These are phyloP conservation scores for Fusarium virguliforme DNA, from an alignment of 2,329 filamentous ascomycete genomes.

Conservation along the genomic window DNA sequence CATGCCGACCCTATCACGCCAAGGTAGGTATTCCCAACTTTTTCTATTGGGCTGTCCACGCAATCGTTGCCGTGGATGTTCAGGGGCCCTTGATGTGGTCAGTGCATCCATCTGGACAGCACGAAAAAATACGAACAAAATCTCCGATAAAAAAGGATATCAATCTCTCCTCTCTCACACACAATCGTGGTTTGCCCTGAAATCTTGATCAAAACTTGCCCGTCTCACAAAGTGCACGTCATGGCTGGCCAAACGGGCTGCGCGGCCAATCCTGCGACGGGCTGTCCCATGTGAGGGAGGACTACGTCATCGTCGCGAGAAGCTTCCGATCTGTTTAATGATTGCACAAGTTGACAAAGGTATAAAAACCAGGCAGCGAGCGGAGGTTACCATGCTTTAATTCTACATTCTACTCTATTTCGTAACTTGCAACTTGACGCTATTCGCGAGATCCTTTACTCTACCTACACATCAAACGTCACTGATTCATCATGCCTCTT, in stretches of 20 bases:
- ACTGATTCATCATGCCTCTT: slow-evolving; percentile 71
- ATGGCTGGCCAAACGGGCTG: slow-evolving; percentile 28
- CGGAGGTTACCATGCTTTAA: neutral
- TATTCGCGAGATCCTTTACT: slow-evolving; percentile 1
- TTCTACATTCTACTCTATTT: neutral
- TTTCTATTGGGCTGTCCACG: neutral
- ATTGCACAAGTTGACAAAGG: slow-evolving; percentile 2
- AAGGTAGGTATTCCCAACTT: neutral
- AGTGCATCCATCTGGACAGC: slow-evolving; percentile 3
- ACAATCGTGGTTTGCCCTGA: slow-evolving; percentile 1
- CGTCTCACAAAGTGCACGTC: slow-evolving; percentile 35
- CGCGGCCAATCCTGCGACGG: slow-evolving; percentile 38
- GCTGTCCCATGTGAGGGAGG: slow-evolving; percentile 44
- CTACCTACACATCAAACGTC: neutral
- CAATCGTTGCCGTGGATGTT: slow-evolving; percentile 1
- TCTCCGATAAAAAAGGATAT: neutral
- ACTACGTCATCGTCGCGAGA: slow-evolving; percentile 48
- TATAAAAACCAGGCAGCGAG: slow-evolving; percentile 4
- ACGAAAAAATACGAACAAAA: slow-evolving; percentile 3
- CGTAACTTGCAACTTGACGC: neutral
- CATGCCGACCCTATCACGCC: neutral
- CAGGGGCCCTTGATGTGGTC: slow-evolving; percentile 5
- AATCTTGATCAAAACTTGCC: slow-evolving; percentile 25
- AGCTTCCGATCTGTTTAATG: slow-evolving; percentile 16
- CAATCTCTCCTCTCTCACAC: neutral